phyloP scores from a whole-genome alignment of 805 yeast species.

The Hagleromyces aurorensis region DNA sequence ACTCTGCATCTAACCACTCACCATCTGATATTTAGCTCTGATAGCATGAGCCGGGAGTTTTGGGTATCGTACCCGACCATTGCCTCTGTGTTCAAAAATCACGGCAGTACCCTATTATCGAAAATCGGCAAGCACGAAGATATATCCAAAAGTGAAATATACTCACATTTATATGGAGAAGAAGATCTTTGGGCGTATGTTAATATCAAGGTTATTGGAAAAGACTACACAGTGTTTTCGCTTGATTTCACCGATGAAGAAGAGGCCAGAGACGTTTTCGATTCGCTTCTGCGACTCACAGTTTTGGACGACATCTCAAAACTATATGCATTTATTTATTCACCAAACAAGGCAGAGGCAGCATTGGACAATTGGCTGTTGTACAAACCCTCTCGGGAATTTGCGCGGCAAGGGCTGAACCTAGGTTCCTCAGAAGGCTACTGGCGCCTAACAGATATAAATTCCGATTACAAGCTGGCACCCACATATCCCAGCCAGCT shows the following conservation, averaged over 20 bases:
- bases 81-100: conserved; percentile 47
- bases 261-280: conserved; percentile 63
- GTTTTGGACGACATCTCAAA: conserved; percentile 43
- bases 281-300: conserved; percentile 60
- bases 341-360: conserved; percentile 64
- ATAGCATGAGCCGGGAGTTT: conserved; percentile 45
- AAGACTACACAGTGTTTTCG: conserved; percentile 77
- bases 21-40: conserved; percentile 57
- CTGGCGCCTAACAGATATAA: conserved; percentile 70
- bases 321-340: conserved; percentile 77
- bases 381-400: conserved; percentile 58
- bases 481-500: conserved; percentile 65
- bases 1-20: conserved; percentile 65
- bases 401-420: conserved; percentile 57
- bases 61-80: conserved; percentile 92
- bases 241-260: conserved; percentile 58
- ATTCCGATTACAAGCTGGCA: conserved; percentile 57
- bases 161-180: conserved; percentile 13
- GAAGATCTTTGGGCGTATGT: conserved; percentile 34
- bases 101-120: conserved; percentile 40
- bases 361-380: conserved; percentile 64
- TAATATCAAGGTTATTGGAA: conserved; percentile 63
- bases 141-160: conserved; percentile 1
- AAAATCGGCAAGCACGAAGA: conserved; percentile 11
- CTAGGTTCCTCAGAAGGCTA: conserved; percentile 28